Evolutionary conservation across 1,139 yeast species (phyloP).

Genomic region (Geotrichum reessii): DNA sequence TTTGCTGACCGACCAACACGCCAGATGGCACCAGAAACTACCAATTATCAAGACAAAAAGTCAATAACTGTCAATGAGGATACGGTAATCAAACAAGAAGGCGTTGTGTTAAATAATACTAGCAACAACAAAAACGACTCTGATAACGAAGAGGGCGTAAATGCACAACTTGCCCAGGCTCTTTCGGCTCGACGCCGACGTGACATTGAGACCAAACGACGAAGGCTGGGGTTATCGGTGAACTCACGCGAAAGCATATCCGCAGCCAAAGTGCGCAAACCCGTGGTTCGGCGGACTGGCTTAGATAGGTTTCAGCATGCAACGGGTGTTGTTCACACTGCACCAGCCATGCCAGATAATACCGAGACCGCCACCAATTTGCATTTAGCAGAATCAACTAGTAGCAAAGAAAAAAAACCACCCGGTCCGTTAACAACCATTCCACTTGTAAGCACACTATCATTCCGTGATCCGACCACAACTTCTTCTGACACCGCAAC

Average conservation of each 20-base stretch:
- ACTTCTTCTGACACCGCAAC: neutral
- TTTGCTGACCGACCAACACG: neutral
- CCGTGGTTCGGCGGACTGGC: neutral
- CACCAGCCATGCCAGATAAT: neutral
- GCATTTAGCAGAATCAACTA: neutral
- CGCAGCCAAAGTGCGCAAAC: neutral
- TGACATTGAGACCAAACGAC: neutral
- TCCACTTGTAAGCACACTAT: neutral
- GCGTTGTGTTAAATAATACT: neutral
- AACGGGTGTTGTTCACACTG: neutral
- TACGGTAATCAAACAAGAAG: neutral
- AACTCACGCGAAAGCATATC: neutral
- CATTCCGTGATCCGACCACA: neutral
- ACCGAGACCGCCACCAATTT: neutral
- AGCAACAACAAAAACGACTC: neutral
- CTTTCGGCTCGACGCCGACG: neutral
- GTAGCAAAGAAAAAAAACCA: neutral
- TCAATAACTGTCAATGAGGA: neutral
- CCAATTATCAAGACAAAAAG: neutral
- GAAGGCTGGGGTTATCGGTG: neutral
- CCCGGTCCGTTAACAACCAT: neutral
- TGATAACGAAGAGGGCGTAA: neutral
- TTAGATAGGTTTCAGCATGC: conserved; percentile 5
- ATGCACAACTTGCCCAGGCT: neutral
- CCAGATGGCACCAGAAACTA: neutral